Base-by-base conservation (phyloP, 2,329 filamentous ascomycete genomes). In the Monosporascus sp. region DNA sequence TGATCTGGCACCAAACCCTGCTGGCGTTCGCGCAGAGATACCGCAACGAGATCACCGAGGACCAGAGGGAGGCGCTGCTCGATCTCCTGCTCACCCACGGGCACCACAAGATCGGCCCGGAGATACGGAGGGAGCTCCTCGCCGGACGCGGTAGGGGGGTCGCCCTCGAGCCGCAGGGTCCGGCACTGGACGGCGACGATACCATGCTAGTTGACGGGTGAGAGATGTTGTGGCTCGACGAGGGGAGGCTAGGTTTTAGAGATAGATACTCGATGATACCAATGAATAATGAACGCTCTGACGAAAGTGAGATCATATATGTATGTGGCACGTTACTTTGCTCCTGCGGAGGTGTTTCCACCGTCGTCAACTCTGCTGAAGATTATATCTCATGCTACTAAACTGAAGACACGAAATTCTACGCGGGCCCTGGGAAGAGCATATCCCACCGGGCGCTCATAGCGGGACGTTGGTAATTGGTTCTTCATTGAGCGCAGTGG, bases 1-100 rank as follows among this genome's bases (percentile, higher is more conserved):
- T 99, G 7, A 85, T 99, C 52, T 99, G 93, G 91, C 94, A 99
- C 71, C 93, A 97, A 74, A 91, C 88, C 63, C 77, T 99, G 31
- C 74, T 99, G 52, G 88, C 90, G 2, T 99, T 99, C 73, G 91
- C 94, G 26, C 89, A 97, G 73, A 81, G 93, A 53, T 99, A 97
- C 74, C 86, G 91, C 66, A 95, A 97, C 62, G 93, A 97, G 70
- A 93, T 97, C 62, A 96, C 91, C 2, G 92, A 97, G 70, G 92
- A 97, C 62, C 92, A 96, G 75, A 80, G 92, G 62, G 93, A 99
- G 73, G 89, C 91, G 1, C 74, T 99, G 49, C 75, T 99, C 6
- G 94, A 99, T 73, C 73, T 99, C 55, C 76, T 99, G 19, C 77
- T 96, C 44, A 86, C 85, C 4, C 85, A 93, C 56, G 92, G 92